A percentile compares a stretch with the other conserved stretches of the same genome.
Conservation (phyloP, 1,284 basidiomycete species). For the Naganishia albida region DNA sequence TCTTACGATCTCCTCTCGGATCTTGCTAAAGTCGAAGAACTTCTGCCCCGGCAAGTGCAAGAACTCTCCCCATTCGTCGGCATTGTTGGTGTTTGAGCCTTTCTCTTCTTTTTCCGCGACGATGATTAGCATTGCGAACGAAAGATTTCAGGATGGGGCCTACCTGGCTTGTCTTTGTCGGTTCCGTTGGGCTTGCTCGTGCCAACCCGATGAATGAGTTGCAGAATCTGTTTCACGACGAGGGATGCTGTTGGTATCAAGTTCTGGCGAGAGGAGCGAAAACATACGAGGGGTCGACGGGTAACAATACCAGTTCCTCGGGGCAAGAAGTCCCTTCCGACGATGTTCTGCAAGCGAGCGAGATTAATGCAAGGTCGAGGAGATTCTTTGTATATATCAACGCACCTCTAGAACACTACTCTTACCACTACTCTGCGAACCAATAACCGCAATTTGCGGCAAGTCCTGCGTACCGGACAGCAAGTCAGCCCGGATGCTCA, state of each 20-base stretch:
- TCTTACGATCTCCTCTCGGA: slow-evolving; percentile 90
- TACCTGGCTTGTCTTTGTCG: slow-evolving; percentile 38
- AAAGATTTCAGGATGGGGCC: neutral
- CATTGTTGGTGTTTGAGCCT: slow-evolving; percentile 65
- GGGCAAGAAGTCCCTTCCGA: slow-evolving; percentile 94
- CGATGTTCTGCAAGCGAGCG: slow-evolving; percentile 73
- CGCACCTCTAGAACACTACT: slow-evolving; percentile 59
- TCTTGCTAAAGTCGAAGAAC: slow-evolving; percentile 96
- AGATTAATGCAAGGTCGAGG: neutral
- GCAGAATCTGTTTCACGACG: slow-evolving; percentile 73
- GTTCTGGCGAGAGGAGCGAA: neutral
- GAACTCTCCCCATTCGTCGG: slow-evolving; percentile 98
- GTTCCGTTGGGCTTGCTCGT: slow-evolving; percentile 61
- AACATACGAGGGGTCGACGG: slow-evolving; percentile 78
- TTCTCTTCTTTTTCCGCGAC: slow-evolving; percentile 37
- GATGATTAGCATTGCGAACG: neutral
- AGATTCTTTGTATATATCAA: neutral
- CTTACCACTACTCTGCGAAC: slow-evolving; percentile 60
- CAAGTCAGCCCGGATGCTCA: neutral
- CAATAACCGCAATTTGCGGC: slow-evolving; percentile 61
- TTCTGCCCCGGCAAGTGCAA: slow-evolving; percentile 93
- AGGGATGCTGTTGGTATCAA: slow-evolving; percentile 89
- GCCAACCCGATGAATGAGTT: slow-evolving; percentile 81
- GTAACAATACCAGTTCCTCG: slow-evolving; percentile 98
- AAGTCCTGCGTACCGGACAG: slow-evolving; percentile 51